phyloP scores from a whole-genome alignment of 2,329 filamentous ascomycete genomes.

The Pseudocercospora ulei region DNA sequence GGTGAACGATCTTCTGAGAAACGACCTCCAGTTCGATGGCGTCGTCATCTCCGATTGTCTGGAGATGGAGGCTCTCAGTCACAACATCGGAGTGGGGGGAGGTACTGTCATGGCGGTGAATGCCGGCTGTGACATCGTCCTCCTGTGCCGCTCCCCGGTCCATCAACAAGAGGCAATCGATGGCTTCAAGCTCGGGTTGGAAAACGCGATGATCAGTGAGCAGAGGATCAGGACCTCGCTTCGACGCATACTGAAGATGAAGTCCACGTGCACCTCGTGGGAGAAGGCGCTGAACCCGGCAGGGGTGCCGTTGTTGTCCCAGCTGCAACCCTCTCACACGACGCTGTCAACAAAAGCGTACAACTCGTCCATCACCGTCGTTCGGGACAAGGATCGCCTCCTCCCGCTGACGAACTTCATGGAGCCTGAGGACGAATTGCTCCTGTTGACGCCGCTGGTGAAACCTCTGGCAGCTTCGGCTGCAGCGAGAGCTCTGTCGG shows the following conservation, averaged over 20 bases:
- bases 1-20: conserved; percentile 78
- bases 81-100: conserved; percentile 93
- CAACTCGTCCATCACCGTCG: conserved; percentile 83
- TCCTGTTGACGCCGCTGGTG: conserved; percentile 77
- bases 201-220: conserved; percentile 79
- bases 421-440: conserved; percentile 75
- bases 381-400: conserved; percentile 76
- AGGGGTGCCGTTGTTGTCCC: conserved; percentile 64
- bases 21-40: conserved; percentile 78
- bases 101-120: conserved; percentile 97
- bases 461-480: conserved; percentile 88
- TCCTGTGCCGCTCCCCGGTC: conserved; percentile 78
- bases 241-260: conserved; percentile 66
- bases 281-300: conserved; percentile 79
- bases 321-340: conserved; percentile 73
- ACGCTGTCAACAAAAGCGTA: conserved; percentile 76
- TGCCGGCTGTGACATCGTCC: conserved; percentile 83
- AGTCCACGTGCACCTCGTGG: conserved; percentile 81
- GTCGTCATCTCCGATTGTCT: conserved; percentile 92
- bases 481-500: conserved; percentile 60
- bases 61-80: conserved; percentile 91
- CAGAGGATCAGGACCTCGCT: conserved; percentile 72
- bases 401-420: conserved; percentile 74
- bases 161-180: conserved; percentile 87
- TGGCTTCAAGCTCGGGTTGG: conserved; percentile 76